Conservation (phyloP, 192 early-diverging fungal genomes). For the Funneliformis mosseae region DNA sequence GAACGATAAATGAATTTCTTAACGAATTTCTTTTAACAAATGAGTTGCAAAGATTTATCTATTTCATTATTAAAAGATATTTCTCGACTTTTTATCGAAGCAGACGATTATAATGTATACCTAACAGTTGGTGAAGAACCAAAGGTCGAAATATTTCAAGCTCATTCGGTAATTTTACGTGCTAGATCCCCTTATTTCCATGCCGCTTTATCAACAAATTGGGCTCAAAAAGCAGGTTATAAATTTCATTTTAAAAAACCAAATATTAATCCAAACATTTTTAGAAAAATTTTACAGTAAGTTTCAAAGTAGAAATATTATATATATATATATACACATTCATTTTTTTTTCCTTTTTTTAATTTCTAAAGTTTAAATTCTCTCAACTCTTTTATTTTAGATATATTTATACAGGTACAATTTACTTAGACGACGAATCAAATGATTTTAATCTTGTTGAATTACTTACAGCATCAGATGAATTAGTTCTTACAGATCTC, state of each 20-base stretch:
- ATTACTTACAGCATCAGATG: constrained; percentile 20
- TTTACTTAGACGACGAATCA: neutral
- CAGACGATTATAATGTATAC: constrained; percentile 23
- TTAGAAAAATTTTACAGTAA: constrained; percentile 25
- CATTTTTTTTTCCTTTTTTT: neutral
- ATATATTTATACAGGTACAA: constrained; percentile 18
- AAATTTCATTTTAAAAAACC: constrained; percentile 23
- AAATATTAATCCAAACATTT: constrained; percentile 17
- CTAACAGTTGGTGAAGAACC: constrained; percentile 20
- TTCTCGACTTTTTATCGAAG: neutral
- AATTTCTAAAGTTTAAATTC: neutral
- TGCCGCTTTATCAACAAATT: constrained; percentile 14
- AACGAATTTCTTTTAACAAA: neutral
- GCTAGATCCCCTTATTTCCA: constrained; percentile 27
- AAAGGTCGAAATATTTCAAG: constrained; percentile 17
- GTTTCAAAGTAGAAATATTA: neutral
- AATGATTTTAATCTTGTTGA: neutral
- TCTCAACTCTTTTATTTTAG: neutral
- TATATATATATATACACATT: neutral
- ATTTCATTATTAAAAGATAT: neutral
- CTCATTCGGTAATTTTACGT: constrained; percentile 27
- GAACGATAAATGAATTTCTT: too few species aligned
- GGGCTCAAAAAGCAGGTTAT: constrained; percentile 14
- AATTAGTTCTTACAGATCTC: constrained; percentile 15
- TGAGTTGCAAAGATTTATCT: constrained; percentile 5